Conservation (phyloP, 495 filamentous ascomycete species). For the Apodospora peruviana region DNA sequence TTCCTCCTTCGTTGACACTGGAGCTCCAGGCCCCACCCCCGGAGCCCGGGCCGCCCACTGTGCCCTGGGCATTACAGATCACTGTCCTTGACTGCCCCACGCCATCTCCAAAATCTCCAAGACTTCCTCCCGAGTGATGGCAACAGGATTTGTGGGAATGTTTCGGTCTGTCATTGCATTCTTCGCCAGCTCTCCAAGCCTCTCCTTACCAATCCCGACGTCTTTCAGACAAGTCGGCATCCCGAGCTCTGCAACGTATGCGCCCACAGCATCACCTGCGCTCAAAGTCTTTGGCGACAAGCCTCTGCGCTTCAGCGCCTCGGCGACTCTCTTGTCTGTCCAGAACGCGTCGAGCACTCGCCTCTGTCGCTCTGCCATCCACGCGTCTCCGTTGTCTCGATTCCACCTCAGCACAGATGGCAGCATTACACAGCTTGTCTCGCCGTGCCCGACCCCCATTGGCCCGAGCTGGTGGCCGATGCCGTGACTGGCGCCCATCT, state of each 20-base stretch:
- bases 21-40: no score
- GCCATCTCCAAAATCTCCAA: conserved; percentile 32
- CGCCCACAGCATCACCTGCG: conserved; percentile 27
- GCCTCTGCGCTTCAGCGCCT: conserved; percentile 34
- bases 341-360: conserved; percentile 45
- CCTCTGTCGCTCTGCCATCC: conserved; percentile 41
- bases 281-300: conserved; percentile 25
- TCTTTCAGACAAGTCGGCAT: conserved; percentile 25
- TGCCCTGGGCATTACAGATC: no score
- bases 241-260: conserved; percentile 25
- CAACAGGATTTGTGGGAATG: conserved; percentile 30
- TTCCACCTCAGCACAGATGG: conserved; percentile 59
- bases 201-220: conserved; percentile 31
- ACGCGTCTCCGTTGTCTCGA: conserved; percentile 25
- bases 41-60: no score
- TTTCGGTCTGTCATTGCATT: conserved; percentile 31
- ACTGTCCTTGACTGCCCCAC: neutral
- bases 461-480: conserved; percentile 66
- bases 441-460: conserved; percentile 58
- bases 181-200: conserved; percentile 26
- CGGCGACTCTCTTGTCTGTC: conserved; percentile 35
- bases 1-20: no score
- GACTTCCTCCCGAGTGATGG: conserved; percentile 21
- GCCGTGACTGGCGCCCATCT: conserved; percentile 51
- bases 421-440: conserved; percentile 61